These are phyloP conservation scores for Amanita brunnescens DNA, from an alignment of 768 basidiomycete species.

Conservation along the genomic window DNA sequence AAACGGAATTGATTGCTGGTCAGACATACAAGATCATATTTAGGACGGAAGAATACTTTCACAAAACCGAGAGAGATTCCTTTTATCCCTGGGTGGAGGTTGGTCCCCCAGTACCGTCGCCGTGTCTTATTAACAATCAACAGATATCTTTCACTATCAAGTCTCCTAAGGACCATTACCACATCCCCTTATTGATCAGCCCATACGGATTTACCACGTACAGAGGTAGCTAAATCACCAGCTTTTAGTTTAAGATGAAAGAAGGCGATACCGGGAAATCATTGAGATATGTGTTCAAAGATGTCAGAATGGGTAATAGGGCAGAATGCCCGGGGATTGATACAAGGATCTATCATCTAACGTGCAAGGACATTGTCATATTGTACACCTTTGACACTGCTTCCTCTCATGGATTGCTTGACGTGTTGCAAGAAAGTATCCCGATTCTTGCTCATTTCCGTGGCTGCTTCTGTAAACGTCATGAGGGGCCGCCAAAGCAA, in stretches of 20 bases:
- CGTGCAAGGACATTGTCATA: conserved; percentile 65
- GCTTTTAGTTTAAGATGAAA: conserved; percentile 8
- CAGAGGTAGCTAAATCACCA: conserved; percentile 59
- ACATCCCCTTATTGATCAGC: conserved; percentile 87
- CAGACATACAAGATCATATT: conserved; percentile 78
- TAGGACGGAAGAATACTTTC: conserved; percentile 78
- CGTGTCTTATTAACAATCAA: conserved; percentile 4
- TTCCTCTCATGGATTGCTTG: conserved; percentile 79
- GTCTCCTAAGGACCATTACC: conserved; percentile 75
- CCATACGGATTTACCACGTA: conserved; percentile 92
- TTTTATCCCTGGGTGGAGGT: conserved; percentile 95
- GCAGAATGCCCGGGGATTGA: neutral
- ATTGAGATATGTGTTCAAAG: neutral
- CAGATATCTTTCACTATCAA: conserved; percentile 75
- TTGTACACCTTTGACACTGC: conserved; percentile 62
- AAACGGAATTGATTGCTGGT: conserved; percentile 43
- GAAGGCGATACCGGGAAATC: neutral
- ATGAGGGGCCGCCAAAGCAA: conserved; percentile 6
- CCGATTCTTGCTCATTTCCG: conserved; percentile 85
- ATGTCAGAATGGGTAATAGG: neutral
- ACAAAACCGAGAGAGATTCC: conserved; percentile 46
- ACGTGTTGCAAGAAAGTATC: conserved; percentile 82
- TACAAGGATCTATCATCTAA: conserved; percentile 8
- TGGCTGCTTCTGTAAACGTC: conserved; percentile 70
- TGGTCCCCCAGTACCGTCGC: conserved; percentile 10